These are phyloP conservation scores for Spatholobus suberectus DNA, from an alignment of 306 rosid species.

Conservation along the genomic window DNA sequence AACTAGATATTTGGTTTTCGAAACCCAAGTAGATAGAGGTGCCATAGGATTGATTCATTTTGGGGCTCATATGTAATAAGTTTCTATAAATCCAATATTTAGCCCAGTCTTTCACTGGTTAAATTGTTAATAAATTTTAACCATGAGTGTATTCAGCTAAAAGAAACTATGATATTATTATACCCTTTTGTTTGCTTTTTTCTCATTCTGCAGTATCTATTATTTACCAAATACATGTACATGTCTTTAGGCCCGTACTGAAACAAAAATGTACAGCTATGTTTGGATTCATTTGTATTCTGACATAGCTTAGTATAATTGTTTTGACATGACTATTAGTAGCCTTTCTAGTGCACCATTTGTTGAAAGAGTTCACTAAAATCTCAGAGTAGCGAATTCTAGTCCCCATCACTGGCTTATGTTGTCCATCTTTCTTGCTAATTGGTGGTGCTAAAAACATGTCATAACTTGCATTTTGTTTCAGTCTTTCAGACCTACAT, in stretches of 20 bases:
- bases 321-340: constrained; percentile 5
- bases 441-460: background rate
- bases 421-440: background rate
- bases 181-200: background rate
- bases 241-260: background rate
- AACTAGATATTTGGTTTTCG: constrained; percentile 21
- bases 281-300: background rate
- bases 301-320: background rate
- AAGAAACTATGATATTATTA: constrained; percentile 12
- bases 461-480: background rate
- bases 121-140: background rate
- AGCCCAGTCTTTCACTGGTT: constrained; percentile 5
- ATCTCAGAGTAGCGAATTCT: background rate
- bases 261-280: background rate
- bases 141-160: constrained; percentile 4
- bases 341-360: constrained; percentile 20
- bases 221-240: background rate
- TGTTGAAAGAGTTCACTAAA: background rate
- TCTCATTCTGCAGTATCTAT: background rate
- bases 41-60: background rate
- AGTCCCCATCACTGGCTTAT: background rate
- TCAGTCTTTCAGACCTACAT: background rate
- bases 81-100: constrained; percentile 5
- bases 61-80: background rate
- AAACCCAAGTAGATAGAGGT: constrained; percentile 3